phyloP scores from a whole-genome alignment of 495 filamentous ascomycete species.

The Apiosordaria backusii region DNA sequence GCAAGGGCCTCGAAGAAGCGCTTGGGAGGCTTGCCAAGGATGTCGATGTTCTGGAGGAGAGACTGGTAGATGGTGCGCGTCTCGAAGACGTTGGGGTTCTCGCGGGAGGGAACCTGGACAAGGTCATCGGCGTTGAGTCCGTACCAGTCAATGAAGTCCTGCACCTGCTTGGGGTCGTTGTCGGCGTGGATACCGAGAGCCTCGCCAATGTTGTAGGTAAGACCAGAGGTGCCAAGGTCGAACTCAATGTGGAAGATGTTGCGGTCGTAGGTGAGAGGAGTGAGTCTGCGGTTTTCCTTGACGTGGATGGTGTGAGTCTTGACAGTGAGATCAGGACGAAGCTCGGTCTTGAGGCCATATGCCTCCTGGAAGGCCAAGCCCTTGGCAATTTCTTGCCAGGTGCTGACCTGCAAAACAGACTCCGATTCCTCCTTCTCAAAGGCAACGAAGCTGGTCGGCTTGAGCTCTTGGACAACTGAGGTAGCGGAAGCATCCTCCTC shows the following conservation, averaged over 20 bases:
- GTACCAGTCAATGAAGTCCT: constrained; percentile 85
- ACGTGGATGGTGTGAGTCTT: constrained; percentile 87
- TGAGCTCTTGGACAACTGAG: constrained; percentile 58
- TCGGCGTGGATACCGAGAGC: constrained; percentile 96
- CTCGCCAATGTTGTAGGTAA: constrained; percentile 95
- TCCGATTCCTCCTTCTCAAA: constrained; percentile 77
- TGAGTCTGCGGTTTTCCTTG: constrained; percentile 91
- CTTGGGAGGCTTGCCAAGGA: constrained; percentile 95
- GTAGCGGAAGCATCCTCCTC: constrained; percentile 54
- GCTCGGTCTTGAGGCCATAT: constrained; percentile 64
- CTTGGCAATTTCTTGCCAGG: constrained; percentile 80
- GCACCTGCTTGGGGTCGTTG: constrained; percentile 75
- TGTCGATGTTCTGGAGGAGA: constrained; percentile 89
- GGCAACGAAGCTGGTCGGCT: constrained; percentile 71
- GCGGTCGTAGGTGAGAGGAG: constrained; percentile 83
- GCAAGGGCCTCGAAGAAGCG: constrained; percentile 92
- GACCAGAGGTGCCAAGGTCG: constrained; percentile 81
- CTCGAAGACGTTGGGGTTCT: constrained; percentile 71
- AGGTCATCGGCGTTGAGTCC: constrained; percentile 76
- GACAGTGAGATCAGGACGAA: constrained; percentile 79
- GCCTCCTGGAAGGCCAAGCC: constrained; percentile 93
- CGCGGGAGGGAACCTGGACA: constrained; percentile 86
- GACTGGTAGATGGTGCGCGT: constrained; percentile 92
- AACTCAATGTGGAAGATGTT: constrained; percentile 99
- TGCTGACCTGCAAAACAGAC: constrained; percentile 59